Base-by-base conservation (phyloP, 2,329 filamentous ascomycete genomes). In the Fonsecaea pedrosoi region DNA sequence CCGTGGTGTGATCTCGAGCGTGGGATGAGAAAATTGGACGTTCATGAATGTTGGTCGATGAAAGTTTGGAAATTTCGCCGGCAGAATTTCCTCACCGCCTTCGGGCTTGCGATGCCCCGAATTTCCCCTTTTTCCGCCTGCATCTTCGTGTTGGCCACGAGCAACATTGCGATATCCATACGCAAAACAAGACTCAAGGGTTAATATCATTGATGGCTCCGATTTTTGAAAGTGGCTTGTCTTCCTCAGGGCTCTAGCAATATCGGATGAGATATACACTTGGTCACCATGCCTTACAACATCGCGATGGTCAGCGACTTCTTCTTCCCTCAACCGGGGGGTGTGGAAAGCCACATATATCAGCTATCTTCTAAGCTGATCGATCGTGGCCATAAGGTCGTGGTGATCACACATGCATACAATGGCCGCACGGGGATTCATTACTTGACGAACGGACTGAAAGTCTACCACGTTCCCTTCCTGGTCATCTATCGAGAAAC, bases 271-370 rank as follows among this genome's bases (percentile, higher is more conserved):
- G 25, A 60, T 13, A 30, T 38, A 25, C 3, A 25, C 13, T 13
- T 25, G 45, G 18, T 54, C 64, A 77, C 73, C 30, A 90, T 90
- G 88, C 84, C 87, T 62, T 90, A 90, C 82, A 90, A 89, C 74
- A 90, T 90, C 76, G 88, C 88, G 67, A 99, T 99, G 95, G 92
- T 97, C 78, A 94, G 94, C 86, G 95, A 99, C 84, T 97, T 96
- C 86, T 99, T 99, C 89, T 99, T 96, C 77, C 95, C 95, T 13
- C 94, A 98, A 76, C 94, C 95, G 60, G 94, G 95, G 76, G 95
- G 95, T 74, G 89, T 99, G 71, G 95, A 99, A 82, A 96, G 92
- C 79, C 95, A 99, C 81, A 98, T 99, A 74, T 99, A 99, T 82
- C 95, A 99, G 79, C 85, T 99, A 48, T 95, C 94, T 37, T 92